phyloP scores from a whole-genome alignment of 352 stramenopile genomes.

The Phytopythium delawarense region DNA sequence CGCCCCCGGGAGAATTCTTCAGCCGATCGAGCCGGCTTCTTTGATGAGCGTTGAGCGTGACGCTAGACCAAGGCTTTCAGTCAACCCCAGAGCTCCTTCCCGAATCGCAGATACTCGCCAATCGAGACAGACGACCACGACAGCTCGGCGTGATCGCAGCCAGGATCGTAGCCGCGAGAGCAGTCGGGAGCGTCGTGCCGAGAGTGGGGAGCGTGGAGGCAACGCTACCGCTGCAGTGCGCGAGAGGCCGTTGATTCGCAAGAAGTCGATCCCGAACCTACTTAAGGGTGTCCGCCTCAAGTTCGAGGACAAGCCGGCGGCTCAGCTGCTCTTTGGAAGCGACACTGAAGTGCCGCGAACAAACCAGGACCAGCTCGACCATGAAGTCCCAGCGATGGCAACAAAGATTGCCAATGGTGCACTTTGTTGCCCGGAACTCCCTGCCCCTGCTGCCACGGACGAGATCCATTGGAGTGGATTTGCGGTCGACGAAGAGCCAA shows the following conservation, averaged over 20 bases:
- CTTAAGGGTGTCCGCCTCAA: slow-evolving; percentile 2
- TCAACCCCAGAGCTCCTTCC: not conserved
- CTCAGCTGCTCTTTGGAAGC: not conserved
- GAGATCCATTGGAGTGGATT: not conserved
- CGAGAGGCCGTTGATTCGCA: not conserved
- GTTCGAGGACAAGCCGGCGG: not conserved
- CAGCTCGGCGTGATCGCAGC: not conserved
- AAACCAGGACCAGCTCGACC: not conserved
- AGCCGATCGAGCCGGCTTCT: not conserved
- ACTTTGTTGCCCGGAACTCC: not conserved
- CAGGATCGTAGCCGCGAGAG: not conserved
- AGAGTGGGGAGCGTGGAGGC: not conserved
- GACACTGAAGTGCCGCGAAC: not conserved
- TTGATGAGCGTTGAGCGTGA: not conserved
- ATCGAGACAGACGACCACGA: not conserved
- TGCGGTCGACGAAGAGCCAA: not conserved
- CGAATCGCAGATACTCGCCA: not conserved
- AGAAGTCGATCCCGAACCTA: not conserved
- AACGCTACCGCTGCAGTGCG: not conserved
- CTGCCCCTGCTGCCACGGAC: not conserved
- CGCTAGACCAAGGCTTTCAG: not conserved
- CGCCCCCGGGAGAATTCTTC: not conserved
- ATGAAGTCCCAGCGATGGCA: not conserved
- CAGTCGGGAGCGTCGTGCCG: not conserved
- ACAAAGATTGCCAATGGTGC: not conserved